Conservation (phyloP, 176 grass and related monocot genomes). For the Hordeum vulgare region MorexV3_pseudomolecules_assembly NC_058524.1:559767948-559768447, state of each 20-base stretch:
- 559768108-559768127: background rate
- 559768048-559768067: background rate
- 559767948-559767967: conserved; percentile 1
- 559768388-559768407: conserved; percentile 35
- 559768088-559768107: background rate
- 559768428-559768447: conserved; percentile 55
- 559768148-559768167: conserved; percentile 41
- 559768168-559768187: conserved; percentile 34
- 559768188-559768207: conserved; percentile 29
- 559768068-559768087: background rate
- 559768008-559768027: background rate
- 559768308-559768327: conserved; percentile 63
- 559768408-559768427: conserved; percentile 53
- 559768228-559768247: conserved; percentile 28
- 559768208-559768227: conserved; percentile 46
- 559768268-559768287: conserved; percentile 35
- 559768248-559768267: conserved; percentile 27
- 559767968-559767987: background rate
- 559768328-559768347: conserved; percentile 45
- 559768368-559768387: conserved; percentile 22
- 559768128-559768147: conserved; percentile 12
- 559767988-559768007: background rate
- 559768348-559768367: conserved; percentile 39
- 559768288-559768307: conserved; percentile 29
- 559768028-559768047: background rate